Evolutionary conservation across 768 basidiomycete genomes (phyloP), one percentile per base, ranked within the genome.

Genomic region (Peribolospora kevripleyi): DNA sequence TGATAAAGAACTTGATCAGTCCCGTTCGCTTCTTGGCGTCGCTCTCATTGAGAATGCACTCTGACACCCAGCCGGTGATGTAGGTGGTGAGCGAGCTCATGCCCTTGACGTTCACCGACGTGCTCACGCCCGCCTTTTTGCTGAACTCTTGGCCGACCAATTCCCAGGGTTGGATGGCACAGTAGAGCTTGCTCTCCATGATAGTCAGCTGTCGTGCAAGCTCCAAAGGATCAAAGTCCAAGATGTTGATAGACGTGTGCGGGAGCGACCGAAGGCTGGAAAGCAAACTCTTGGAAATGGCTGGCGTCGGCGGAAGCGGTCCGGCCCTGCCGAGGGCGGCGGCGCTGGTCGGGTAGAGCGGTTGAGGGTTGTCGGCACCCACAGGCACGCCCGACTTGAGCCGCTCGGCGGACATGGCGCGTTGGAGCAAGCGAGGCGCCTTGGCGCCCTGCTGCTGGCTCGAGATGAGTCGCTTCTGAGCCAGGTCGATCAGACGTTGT

Each of bases 31-130:
- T 84, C 74, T 85, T 88, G 61, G 79, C 75, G 68, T 97, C 91
- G 53, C 72, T 75, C 69, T 98, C 91, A 62, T 80, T 80, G 51
- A 98, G 69, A 57, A 98, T 88, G 62, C 81, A 81, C 69, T 97
- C 91, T 7, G 88, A 82, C 40, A 95, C 84, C 84, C 87, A 91
- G 4, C 88, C 90, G 1, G 88, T 95, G 61, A 95, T 81, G 54
- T 81, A 77, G 10, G 88, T 97, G 65, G 86, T 91, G 65, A 95
- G 69, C 5, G 82, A 78, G 48, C 81, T 81, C 59, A 97, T 80
- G 36, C 82, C 81, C 65, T 77, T 81, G 48, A 97, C 80, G 60
- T 82, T 82, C 51, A 74, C 67, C 37, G 38, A 46, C 25, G 14
- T 48, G n/a, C 42, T 38, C 25, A 25, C 25, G 43, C 72, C 73